Percentiles rank a stretch among this genome's conserved stretches.
Evolutionary conservation across 2,329 filamentous ascomycete species (phyloP).

Genomic region (Elsinoe fawcettii): DNA sequence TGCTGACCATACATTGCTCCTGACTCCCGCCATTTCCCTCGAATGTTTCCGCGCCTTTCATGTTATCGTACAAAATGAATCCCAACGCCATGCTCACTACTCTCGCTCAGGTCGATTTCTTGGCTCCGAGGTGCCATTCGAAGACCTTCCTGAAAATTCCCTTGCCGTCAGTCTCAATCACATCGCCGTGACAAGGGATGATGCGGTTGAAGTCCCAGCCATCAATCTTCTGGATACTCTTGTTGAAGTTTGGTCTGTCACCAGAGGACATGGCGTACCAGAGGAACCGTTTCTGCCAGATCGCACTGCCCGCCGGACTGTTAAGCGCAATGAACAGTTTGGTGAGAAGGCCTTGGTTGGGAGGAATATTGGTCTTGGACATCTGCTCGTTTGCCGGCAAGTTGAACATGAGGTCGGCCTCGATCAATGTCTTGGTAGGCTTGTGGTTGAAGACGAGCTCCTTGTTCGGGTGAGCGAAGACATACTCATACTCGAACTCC

Average conservation of each 20-base stretch:
- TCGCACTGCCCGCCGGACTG: conserved; percentile 54
- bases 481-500: conserved; percentile 79
- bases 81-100: not conserved
- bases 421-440: conserved; percentile 68
- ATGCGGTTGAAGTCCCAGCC: conserved; percentile 78
- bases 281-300: conserved; percentile 68
- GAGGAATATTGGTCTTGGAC: conserved; percentile 45
- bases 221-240: conserved; percentile 61
- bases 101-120: conserved; percentile 22
- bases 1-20: not conserved
- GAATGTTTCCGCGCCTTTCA: not conserved
- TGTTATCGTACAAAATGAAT: not conserved
- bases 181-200: conserved; percentile 90
- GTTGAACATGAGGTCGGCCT: conserved; percentile 91
- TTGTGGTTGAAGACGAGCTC: conserved; percentile 84
- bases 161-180: conserved; percentile 68
- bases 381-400: conserved; percentile 80
- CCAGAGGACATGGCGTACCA: conserved; percentile 64
- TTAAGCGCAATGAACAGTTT: conserved; percentile 52
- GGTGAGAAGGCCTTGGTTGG: conserved; percentile 51
- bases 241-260: conserved; percentile 61
- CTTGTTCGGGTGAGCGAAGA: conserved; percentile 70
- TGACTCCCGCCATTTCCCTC: not conserved
- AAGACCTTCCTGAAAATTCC: conserved; percentile 69
- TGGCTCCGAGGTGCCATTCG: conserved; percentile 63